Base-by-base conservation (phyloP, 2,329 filamentous ascomycete genomes). In the Colletotrichum nymphaeae region DNA sequence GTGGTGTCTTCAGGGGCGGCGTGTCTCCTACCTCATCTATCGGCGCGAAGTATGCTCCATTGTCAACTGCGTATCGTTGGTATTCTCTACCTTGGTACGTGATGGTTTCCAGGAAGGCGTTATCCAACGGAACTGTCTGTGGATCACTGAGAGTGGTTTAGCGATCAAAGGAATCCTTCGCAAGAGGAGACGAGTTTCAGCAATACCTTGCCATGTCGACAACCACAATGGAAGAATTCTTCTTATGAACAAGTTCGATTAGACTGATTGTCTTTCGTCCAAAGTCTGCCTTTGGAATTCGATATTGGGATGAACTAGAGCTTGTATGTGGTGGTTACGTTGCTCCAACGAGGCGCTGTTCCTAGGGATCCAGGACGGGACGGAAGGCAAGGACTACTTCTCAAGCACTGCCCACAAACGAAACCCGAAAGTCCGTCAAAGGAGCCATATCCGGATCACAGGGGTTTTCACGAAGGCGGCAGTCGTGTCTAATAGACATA, bases 41-140 rank as follows among this genome's bases (percentile, higher is more conserved):
- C 9, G 93, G 93, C 58, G 86, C 89, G 77, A 93, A 92, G 79
- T 93, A 93, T 74, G 90, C 88, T 46, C 85, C 86, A 76, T 92
- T 90, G 35, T 91, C 87, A 66, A 94, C 81, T 24, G 93, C 88
- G 83, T 92, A 91, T 78, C 88, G 87, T 76, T 95, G 93, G 80
- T 91, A 95, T 59, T 88, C 86, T 79, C 93, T 88, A 73, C 90
- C 91, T 80, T 92, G 86, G 76, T 92, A 84, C 19, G 86, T 84
- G 72, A 93, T 82, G 5, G 89, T 91, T 78, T 92, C 88, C 76
- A 89, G 84, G 78, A 89, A 90, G 57, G 83, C 83, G 67, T 88
- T 86, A 81, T 93, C 91, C 76, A 93, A 83, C 76, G 86, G 84
- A 72, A 83, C 85, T 63, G 84, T 89, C 75, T 84, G 83, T 75